Evolutionary conservation across 345 rosid species (phyloP), one percentile per base, ranked within the genome.

Genomic region (Xanthoceras sorbifolium): DNA sequence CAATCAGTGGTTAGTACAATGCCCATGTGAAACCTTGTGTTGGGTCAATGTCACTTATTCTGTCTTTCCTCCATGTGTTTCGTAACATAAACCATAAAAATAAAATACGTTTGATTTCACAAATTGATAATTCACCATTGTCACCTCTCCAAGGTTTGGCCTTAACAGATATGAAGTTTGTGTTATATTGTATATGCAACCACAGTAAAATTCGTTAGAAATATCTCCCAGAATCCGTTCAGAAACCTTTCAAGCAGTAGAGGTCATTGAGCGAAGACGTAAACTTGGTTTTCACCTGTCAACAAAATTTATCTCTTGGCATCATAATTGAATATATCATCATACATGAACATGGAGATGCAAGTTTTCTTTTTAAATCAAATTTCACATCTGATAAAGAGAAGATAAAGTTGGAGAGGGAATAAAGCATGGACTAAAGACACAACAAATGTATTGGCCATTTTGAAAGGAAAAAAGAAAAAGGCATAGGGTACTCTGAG

Each of bases 21-120:
- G 48, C 71, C 79, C 83, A 79, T 54, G 87, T 84, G 78, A 79
- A 69, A 71, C 50, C 64, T 36, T n/a, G 68, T 79, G 79, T 62
- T 68, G 9, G 64, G 85, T 85, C 83, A 72, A 20, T 75, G 77
- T 85, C 82, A 73, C 5, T 15, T 31, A 42, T 70, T 46, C 28
- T 34, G 31, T 48, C 63, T 50, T 64, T 31, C 34, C 14, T 74
- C 69, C 1, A n/a, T 44, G 22, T 20, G 20, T 28, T 9, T 63
- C 32, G 9, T 44, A 50, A 57, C 59, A 36, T 9, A 1, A 23
- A 34, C 46, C 29, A 57, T 46, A 18, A 57, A 64, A 57, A 52
- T 44, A 1, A 73, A 44, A 44, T 73, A 20, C 31, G 63, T 29
- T 73, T 44, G 61, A 63, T 25, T 54, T n/a, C 1, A 17, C 20